These are phyloP conservation scores for Marsdenia floribunda DNA, from an alignment of 257 asterid species.

Conservation along the genomic window DNA sequence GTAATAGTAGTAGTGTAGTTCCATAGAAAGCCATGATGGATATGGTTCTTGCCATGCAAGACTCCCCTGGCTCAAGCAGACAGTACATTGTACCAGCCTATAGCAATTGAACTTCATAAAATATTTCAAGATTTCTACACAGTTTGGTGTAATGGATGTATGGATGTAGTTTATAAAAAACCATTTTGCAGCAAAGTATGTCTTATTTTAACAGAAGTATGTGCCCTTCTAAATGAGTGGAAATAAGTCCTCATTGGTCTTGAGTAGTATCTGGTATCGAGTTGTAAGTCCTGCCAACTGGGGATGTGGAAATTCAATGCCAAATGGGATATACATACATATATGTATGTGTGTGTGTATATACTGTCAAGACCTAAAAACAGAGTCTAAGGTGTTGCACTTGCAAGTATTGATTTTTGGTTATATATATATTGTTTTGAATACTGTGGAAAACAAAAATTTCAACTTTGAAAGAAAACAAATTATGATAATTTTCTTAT, in stretches of 20 bases:
- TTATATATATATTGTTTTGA: too few species aligned
- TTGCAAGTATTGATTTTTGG: too few species aligned
- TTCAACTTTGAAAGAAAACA: too few species aligned
- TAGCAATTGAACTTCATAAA: background rate
- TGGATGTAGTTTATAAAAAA: background rate
- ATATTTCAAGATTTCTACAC: background rate
- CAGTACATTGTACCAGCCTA: background rate
- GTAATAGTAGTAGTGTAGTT: background rate
- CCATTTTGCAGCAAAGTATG: background rate
- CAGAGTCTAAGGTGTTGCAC: too few species aligned
- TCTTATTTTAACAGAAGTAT: background rate
- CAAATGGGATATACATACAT: too few species aligned
- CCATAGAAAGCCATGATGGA: background rate
- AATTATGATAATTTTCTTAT: background rate
- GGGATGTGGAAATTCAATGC: too few species aligned
- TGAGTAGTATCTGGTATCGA: too few species aligned
- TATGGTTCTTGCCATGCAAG: background rate
- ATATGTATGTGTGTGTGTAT: too few species aligned
- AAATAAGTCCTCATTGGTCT: background rate
- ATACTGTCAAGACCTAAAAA: too few species aligned
- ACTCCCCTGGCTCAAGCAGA: background rate
- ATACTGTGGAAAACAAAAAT: background rate
- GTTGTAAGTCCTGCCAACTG: too few species aligned
- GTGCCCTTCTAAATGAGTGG: background rate
- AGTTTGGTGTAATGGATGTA: too few species aligned